Conservation (phyloP, 306 rosid species). For the Rosa multiflora region DNA sequence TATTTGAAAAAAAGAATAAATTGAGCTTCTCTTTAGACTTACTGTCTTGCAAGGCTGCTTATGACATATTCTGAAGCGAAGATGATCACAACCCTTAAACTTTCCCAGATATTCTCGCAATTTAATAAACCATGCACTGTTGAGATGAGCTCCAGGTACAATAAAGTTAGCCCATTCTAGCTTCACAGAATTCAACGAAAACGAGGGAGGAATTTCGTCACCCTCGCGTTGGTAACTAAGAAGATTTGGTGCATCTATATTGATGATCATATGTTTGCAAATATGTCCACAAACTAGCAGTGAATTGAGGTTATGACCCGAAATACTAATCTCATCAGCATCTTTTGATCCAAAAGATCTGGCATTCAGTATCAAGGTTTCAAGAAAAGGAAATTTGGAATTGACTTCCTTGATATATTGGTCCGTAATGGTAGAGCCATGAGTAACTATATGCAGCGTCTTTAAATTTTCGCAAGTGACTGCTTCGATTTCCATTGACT, state of each 20-base stretch:
- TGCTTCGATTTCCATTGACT: not conserved
- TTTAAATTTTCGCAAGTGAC: not conserved
- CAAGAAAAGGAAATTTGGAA: constrained; percentile 2
- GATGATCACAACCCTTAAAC: not conserved
- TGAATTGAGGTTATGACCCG: not conserved
- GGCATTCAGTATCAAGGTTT: not conserved
- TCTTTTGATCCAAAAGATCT: not conserved
- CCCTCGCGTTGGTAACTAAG: not conserved
- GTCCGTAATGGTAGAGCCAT: too few species aligned
- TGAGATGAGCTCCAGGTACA: not conserved
- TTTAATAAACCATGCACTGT: not conserved
- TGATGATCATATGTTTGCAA: not conserved
- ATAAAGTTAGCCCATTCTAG: not conserved
- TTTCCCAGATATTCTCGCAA: constrained; percentile 4
- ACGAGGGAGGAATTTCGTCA: not conserved
- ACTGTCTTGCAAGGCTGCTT: not conserved
- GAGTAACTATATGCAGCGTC: not conserved
- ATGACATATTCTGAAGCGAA: not conserved
- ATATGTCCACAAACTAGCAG: not conserved
- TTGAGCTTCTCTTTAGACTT: not conserved
- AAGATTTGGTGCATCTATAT: constrained; percentile 8
- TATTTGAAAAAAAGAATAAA: not conserved
- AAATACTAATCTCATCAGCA: not conserved
- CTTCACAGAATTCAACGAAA: not conserved
- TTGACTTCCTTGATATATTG: not conserved